A percentile compares a stretch with the other conserved stretches of the same genome.
Evolutionary conservation across 2,329 filamentous ascomycete species (phyloP).

Genomic region (Penicillium oxalicum): DNA sequence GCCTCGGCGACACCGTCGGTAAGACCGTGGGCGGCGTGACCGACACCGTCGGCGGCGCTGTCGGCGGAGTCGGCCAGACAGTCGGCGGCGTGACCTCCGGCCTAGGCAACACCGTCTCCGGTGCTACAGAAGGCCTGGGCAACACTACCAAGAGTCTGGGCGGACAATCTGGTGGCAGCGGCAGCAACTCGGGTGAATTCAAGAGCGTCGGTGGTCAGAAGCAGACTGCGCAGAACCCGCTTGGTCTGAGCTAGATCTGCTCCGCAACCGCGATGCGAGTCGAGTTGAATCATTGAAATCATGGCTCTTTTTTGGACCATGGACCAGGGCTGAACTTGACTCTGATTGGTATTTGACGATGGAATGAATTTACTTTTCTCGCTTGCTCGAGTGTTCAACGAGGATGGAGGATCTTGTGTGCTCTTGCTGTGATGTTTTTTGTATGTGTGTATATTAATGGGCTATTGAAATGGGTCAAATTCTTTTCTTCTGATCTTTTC

Average conservation of each 20-base stretch:
- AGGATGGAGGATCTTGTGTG: no score
- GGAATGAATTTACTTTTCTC: no score
- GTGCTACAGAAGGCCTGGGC: conserved; percentile 25
- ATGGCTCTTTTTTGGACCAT: no score
- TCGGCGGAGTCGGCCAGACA: conserved; percentile 28
- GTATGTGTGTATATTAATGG: neutral
- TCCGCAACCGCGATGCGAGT: no score
- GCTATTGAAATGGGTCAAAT: no score
- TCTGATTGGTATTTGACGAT: no score
- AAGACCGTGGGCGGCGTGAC: conserved; percentile 30
- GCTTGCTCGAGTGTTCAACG: no score
- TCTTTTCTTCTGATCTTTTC: no score
- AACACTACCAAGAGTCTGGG: conserved; percentile 25
- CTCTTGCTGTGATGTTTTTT: neutral
- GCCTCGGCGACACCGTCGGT: conserved; percentile 24
- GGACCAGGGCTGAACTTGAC: no score
- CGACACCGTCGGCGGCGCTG: conserved; percentile 24
- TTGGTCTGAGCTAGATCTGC: conserved; percentile 11
- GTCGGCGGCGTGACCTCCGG: conserved; percentile 31
- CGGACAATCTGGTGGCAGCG: conserved; percentile 9
- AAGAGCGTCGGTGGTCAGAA: conserved; percentile 17
- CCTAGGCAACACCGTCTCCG: conserved; percentile 23
- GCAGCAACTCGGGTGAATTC: conserved; percentile 10
- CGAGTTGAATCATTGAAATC: no score
- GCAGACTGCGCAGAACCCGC: conserved; percentile 19